Conservation (phyloP, 768 basidiomycete genomes). For the Xerocomellus chrysenteron region DNA sequence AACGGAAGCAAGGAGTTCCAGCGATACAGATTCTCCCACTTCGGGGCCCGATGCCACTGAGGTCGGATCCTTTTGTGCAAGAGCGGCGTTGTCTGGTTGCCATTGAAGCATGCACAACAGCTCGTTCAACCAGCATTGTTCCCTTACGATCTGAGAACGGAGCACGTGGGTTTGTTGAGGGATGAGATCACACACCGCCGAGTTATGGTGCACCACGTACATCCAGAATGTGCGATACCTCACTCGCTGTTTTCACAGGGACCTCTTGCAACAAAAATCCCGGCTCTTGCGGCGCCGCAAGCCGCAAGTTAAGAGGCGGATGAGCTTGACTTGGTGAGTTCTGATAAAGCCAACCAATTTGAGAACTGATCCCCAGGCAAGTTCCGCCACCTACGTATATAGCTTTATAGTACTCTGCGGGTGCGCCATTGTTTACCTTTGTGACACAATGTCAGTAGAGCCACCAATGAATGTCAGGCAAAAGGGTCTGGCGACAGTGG, state of each 20-base stretch:
- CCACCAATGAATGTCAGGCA: not conserved
- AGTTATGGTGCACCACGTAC: constrained; percentile 34
- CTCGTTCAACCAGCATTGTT: constrained; percentile 85
- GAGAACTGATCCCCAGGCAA: not conserved
- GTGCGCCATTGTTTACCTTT: constrained; percentile 56
- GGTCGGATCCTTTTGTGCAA: constrained; percentile 4
- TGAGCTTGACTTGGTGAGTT: constrained; percentile 63
- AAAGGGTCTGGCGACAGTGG: not conserved
- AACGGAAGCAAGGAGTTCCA: constrained; percentile 62
- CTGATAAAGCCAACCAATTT: constrained; percentile 35
- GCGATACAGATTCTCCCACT: constrained; percentile 36
- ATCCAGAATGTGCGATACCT: constrained; percentile 76
- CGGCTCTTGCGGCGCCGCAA: constrained; percentile 70
- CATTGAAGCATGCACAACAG: constrained; percentile 60
- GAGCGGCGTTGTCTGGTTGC: constrained; percentile 44
- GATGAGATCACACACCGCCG: not conserved
- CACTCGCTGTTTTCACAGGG: constrained; percentile 67
- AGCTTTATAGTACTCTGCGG: constrained; percentile 65
- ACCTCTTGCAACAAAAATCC: constrained; percentile 72
- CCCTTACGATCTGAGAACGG: constrained; percentile 50
- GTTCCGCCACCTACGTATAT: constrained; percentile 52
- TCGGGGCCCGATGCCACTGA: constrained; percentile 24
- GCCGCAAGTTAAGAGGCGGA: constrained; percentile 66
- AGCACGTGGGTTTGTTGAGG: not conserved
- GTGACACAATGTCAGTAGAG: constrained; percentile 12